Evolutionary conservation across 805 yeast genomes (phyloP).

Genomic region (Lipomyces sp.): DNA sequence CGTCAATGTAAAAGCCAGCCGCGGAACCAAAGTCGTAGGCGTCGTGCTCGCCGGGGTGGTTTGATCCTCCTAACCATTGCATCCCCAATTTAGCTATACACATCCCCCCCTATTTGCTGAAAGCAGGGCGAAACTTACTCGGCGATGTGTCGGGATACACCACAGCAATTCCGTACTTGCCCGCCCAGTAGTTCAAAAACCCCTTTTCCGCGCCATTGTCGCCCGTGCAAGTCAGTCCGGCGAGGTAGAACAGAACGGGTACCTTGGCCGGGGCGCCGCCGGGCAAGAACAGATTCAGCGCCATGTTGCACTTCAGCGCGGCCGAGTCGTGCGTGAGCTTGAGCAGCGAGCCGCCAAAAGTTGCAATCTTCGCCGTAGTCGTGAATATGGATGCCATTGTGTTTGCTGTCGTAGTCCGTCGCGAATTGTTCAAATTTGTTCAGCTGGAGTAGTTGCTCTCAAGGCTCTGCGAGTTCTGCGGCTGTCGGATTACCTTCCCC

Average conservation of each 20-base stretch:
- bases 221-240: conserved; percentile 93
- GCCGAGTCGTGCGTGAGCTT: conserved; percentile 73
- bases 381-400: conserved; percentile 42
- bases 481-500: too few species aligned
- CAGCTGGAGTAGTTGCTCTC: not conserved
- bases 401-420: not conserved
- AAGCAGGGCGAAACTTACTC: conserved; percentile 44
- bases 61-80: conserved; percentile 61
- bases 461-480: too few species aligned
- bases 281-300: conserved; percentile 80
- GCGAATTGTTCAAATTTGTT: not conserved
- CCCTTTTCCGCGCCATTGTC: conserved; percentile 94
- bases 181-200: conserved; percentile 75
- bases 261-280: conserved; percentile 38
- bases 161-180: conserved; percentile 76
- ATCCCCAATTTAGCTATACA: too few species aligned
- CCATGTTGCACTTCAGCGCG: conserved; percentile 68
- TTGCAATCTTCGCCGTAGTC: conserved; percentile 51
- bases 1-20: conserved; percentile 91
- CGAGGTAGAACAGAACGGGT: conserved; percentile 75
- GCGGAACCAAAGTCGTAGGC: conserved; percentile 90
- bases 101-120: too few species aligned
- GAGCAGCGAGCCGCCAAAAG: conserved; percentile 70
- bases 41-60: conserved; percentile 74
- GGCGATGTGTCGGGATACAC: conserved; percentile 98